Conservation (phyloP, 495 filamentous ascomycete species). For the Aspergillus baeticus region DNA sequence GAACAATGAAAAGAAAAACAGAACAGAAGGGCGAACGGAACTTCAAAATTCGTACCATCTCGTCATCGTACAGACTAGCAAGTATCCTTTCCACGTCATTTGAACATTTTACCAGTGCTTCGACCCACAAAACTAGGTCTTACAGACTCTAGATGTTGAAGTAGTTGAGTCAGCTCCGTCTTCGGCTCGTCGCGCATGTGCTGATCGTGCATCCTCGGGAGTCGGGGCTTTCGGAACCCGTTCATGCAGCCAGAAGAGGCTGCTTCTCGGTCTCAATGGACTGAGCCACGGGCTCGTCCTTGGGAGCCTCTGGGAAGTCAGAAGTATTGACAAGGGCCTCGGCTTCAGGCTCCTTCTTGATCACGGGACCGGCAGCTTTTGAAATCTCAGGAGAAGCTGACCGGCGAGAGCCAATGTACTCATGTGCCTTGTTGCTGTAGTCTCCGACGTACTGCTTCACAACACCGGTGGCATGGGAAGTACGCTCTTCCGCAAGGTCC, state of each 20-base stretch:
- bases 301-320: constrained; percentile 69
- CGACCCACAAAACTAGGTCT: constrained; percentile 6
- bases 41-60: constrained; percentile 17
- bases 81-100: constrained; percentile 10
- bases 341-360: constrained; percentile 57
- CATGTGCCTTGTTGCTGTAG: constrained; percentile 82
- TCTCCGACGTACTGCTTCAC: constrained; percentile 81
- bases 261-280: constrained; percentile 30
- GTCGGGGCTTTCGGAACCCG: neutral
- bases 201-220: neutral
- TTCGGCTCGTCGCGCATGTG: neutral
- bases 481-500: constrained; percentile 78
- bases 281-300: constrained; percentile 43
- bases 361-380: constrained; percentile 32
- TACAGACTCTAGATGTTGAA: neutral
- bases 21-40: neutral
- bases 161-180: neutral
- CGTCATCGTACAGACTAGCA: constrained; percentile 22
- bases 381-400: constrained; percentile 47
- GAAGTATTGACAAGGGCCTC: constrained; percentile 37
- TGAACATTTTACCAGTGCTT: constrained; percentile 2
- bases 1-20: constrained; percentile 4
- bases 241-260: constrained; percentile 39
- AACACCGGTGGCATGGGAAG: constrained; percentile 68
- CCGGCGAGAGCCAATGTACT: constrained; percentile 58